phyloP scores from a whole-genome alignment of 805 yeast genomes.

The Candida caryicola region DNA sequence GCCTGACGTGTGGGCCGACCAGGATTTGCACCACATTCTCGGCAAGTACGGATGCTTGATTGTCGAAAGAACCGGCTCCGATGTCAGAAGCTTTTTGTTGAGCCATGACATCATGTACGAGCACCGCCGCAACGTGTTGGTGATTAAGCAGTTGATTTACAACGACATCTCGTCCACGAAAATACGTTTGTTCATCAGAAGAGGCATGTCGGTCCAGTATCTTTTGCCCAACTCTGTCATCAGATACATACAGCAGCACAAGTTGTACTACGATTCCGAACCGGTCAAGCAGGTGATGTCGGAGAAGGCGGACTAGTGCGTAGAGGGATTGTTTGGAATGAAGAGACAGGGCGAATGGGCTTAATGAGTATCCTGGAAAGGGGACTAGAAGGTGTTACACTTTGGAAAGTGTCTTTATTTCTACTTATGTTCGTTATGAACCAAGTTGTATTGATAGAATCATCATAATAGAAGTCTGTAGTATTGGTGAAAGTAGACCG shows the following conservation, averaged over 20 bases:
- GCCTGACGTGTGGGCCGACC: constrained; percentile 98
- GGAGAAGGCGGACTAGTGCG: constrained; percentile 28
- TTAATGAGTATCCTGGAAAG: no score
- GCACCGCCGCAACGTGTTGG: constrained; percentile 88
- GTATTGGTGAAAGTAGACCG: no score
- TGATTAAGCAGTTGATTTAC: constrained; percentile 92
- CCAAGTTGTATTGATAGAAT: no score
- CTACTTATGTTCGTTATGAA: no score
- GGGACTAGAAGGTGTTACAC: no score
- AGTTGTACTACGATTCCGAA: constrained; percentile 82
- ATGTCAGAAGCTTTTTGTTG: constrained; percentile 86
- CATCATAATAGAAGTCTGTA: no score
- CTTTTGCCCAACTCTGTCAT: constrained; percentile 91
- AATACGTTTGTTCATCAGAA: constrained; percentile 83
- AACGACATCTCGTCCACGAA: constrained; percentile 95
- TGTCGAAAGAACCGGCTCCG: constrained; percentile 95
- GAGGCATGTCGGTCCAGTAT: constrained; percentile 97
- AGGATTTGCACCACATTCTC: constrained; percentile 88
- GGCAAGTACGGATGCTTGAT: constrained; percentile 96
- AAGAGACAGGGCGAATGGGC: no score
- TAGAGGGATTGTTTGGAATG: no score
- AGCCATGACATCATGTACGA: constrained; percentile 97
- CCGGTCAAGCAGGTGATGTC: constrained; percentile 85
- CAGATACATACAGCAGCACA: constrained; percentile 90
- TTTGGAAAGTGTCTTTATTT: no score